phyloP scores from a whole-genome alignment of 1,139 yeast genomes.

The Protomyces inundatus region DNA sequence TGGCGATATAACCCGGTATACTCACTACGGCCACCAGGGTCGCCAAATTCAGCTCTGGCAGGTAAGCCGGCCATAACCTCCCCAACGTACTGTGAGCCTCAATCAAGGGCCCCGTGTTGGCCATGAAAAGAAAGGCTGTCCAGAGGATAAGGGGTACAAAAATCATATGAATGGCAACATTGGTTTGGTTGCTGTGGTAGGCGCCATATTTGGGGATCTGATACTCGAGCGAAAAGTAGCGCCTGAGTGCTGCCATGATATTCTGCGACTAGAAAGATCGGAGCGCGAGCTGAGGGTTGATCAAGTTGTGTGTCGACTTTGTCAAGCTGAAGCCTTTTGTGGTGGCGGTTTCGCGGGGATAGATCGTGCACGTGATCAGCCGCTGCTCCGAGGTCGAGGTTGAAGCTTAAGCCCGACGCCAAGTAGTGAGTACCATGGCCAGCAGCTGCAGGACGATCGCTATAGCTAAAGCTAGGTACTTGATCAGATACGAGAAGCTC shows the following conservation, averaged over 20 bases:
- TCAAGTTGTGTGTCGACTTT: too few species aligned
- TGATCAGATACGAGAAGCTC: too few species aligned
- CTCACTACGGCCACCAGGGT: conserved; percentile 42
- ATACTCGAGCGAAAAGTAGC: conserved; percentile 43
- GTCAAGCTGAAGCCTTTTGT: too few species aligned
- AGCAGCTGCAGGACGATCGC: too few species aligned
- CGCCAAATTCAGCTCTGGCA: conserved; percentile 41
- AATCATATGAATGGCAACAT: conserved; percentile 68
- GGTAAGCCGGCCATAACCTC: conserved; percentile 35
- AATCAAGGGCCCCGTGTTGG: conserved; percentile 35
- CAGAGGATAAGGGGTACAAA: conserved; percentile 75
- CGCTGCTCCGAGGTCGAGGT: too few species aligned
- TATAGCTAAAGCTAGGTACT: too few species aligned
- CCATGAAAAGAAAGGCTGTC: conserved; percentile 48
- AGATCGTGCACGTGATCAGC: too few species aligned
- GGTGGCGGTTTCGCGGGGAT: too few species aligned
- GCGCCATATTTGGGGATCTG: conserved; percentile 79
- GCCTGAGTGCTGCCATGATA: not conserved
- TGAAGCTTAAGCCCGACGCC: too few species aligned
- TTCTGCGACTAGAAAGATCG: not conserved
- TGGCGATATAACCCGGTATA: conserved; percentile 44
- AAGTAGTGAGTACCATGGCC: too few species aligned
- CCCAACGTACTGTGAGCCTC: conserved; percentile 18
- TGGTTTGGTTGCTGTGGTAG: conserved; percentile 65
- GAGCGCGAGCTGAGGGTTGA: too few species aligned